These are phyloP conservation scores for Ogataea naganishii DNA, from an alignment of 805 yeast genomes.

Conservation along the genomic window DNA sequence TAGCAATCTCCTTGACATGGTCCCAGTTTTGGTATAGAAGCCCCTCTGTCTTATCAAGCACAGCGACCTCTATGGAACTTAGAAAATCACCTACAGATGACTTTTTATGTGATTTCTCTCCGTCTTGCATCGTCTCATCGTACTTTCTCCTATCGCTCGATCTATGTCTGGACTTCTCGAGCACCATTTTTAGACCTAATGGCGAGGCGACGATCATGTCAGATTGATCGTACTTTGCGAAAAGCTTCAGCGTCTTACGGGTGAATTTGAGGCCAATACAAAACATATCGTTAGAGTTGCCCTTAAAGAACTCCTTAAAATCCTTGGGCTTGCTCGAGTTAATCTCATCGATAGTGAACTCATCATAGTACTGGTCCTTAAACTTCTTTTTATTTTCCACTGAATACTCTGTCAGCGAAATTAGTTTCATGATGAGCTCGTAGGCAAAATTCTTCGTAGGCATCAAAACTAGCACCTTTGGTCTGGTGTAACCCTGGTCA, in stretches of 20 bases:
- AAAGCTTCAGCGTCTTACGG: conserved; percentile 76
- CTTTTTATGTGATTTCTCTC: conserved; percentile 19
- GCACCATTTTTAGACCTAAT: conserved; percentile 71
- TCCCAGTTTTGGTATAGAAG: conserved; percentile 91
- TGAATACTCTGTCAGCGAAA: conserved; percentile 58
- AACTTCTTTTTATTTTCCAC: conserved; percentile 78
- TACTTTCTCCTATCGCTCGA: conserved; percentile 24
- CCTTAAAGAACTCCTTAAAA: conserved; percentile 70
- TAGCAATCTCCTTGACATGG: conserved; percentile 58
- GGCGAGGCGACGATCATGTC: conserved; percentile 91
- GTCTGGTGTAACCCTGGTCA: conserved; percentile 95
- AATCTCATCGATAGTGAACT: conserved; percentile 20
- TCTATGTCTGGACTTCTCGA: conserved; percentile 40
- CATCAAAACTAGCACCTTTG: conserved; percentile 71
- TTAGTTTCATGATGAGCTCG: conserved; percentile 54
- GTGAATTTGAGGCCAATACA: conserved; percentile 88
- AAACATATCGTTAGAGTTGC: conserved; percentile 88
- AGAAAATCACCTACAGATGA: conserved; percentile 65
- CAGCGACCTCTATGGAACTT: conserved; percentile 76
- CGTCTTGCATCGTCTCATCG: conserved; percentile 1
- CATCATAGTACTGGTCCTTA: conserved; percentile 55
- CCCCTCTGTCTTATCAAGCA: conserved; percentile 79
- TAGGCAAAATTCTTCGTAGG: conserved; percentile 81
- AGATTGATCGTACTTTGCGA: conserved; percentile 73
- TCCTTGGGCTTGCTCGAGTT: conserved; percentile 67